Evolutionary conservation across 2,329 filamentous ascomycete genomes (phyloP).

Genomic region (Neofusicoccum sp.): DNA sequence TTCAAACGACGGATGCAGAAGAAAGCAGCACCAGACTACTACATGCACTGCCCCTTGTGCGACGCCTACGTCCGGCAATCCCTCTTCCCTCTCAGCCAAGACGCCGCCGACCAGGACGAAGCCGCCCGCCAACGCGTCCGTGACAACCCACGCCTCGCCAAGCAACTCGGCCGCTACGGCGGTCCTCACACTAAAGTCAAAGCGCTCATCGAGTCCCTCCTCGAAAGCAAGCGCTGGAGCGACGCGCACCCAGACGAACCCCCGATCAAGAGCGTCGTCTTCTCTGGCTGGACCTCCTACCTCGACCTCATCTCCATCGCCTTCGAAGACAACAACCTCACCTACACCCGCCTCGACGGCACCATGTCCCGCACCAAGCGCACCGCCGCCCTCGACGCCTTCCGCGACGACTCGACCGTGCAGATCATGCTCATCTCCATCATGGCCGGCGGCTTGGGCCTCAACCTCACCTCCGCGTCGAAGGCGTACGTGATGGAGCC

Average conservation of each 20-base stretch:
- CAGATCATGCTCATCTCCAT: conserved; percentile 89
- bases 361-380: conserved; percentile 77
- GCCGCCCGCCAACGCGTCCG: conserved; percentile 58
- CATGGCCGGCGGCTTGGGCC: conserved; percentile 83
- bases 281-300: conserved; percentile 94
- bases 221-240: conserved; percentile 63
- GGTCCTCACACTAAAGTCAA: conserved; percentile 92
- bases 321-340: conserved; percentile 63
- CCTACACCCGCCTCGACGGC: conserved; percentile 81
- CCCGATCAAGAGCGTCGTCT: conserved; percentile 89
- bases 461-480: conserved; percentile 84
- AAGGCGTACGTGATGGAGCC: conserved; percentile 97
- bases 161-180: conserved; percentile 65
- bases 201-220: conserved; percentile 73
- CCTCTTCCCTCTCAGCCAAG: conserved; percentile 67
- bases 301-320: conserved; percentile 88
- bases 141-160: conserved; percentile 55
- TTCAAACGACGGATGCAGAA: conserved; percentile 53
- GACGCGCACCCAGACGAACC: conserved; percentile 61
- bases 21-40: conserved; percentile 42
- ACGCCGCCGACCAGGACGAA: conserved; percentile 49
- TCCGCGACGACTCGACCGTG: conserved; percentile 69
- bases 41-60: conserved; percentile 67
- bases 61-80: conserved; percentile 60
- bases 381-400: conserved; percentile 70